phyloP scores from a whole-genome alignment of 2,329 filamentous ascomycete species.

The Exophiala calicioides region DNA sequence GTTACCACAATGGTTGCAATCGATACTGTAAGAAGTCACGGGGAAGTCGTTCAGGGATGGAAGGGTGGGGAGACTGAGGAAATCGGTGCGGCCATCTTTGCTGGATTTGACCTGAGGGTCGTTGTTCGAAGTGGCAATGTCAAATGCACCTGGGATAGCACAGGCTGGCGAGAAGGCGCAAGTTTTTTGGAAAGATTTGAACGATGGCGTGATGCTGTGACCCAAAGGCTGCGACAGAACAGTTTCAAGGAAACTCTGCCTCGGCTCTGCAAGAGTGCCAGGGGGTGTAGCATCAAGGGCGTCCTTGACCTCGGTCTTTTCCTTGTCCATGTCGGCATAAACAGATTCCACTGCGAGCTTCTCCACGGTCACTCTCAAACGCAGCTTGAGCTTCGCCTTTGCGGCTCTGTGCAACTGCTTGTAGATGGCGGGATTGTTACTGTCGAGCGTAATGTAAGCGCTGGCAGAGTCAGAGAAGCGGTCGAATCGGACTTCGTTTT shows the following conservation, averaged over 20 bases:
- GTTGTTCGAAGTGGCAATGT: constrained; percentile 7
- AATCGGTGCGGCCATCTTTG: constrained; percentile 3
- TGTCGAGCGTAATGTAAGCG: constrained; percentile 76
- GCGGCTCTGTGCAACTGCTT: constrained; percentile 96
- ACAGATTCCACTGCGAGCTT: constrained; percentile 28
- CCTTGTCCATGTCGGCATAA: constrained; percentile 17
- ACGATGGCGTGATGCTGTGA: constrained; percentile 9
- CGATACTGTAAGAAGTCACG: constrained; percentile 70
- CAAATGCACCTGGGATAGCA: constrained; percentile 27
- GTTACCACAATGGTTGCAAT: constrained; percentile 86
- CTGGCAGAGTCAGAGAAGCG: constrained; percentile 93
- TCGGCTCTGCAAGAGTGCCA: constrained; percentile 25
- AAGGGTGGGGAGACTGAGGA: constrained; percentile 36
- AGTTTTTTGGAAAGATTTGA: constrained; percentile 24
- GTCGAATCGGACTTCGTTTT: constrained; percentile 71
- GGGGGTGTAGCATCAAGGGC: constrained; percentile 11
- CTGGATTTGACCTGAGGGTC: constrained; percentile 13
- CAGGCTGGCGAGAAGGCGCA: constrained; percentile 24
- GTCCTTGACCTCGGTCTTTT: constrained; percentile 12
- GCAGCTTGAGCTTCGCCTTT: constrained; percentile 97
- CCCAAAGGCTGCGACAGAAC: constrained; percentile 36
- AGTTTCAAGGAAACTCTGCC: constrained; percentile 46
- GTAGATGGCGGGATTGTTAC: constrained; percentile 77
- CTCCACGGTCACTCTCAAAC: constrained; percentile 69
- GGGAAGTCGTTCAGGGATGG: constrained; percentile 39